Evolutionary conservation across 345 rosid genomes (phyloP), one percentile per base, ranked within the genome.

Genomic region (Iberis pinnata): DNA sequence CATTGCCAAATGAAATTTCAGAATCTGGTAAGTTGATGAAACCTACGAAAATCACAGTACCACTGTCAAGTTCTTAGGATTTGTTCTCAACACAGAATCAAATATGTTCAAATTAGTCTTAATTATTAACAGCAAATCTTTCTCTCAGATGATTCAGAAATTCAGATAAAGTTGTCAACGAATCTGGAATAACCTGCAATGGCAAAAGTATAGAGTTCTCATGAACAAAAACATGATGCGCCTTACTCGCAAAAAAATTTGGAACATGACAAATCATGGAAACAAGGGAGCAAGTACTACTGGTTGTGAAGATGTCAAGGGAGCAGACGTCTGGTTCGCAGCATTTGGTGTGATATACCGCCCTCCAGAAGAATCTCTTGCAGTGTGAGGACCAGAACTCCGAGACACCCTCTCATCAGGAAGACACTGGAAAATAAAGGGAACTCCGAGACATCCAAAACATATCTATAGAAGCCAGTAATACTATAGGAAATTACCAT

Each of bases 101-200:
- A 43, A 49, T 32, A 47, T 26, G 3, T 24, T 4, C 37, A 50
- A 50, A 16, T 16, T 17, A 53, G 62, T 63, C 73, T 60, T n/a
- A 25, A 77, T 78, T 70, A 52, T 56, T 58, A 38, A 64, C 57
- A 69, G 56, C 65, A 60, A 75, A 75, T 55, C 73, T 77, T 50
- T 61, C 68, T 67, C 76, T 69, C 55, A 80, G 62, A 71, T 69
- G 71, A 62, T 58, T 64, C 35, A 80, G 73, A 64, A 71, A 73
- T 37, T 75, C 77, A 36, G 82, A 68, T 58, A 80, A 57, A 12
- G 82, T 77, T 65, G 79, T 57, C 67, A 80, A 58, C 15, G 83
- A 71, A 74, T 78, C 84, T 44, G 72, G 73, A 60, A 72, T 55
- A 13, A 29, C 82, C 80, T 76, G 65, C 63, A 57, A 11, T 29